Percentiles rank a stretch among this genome's conserved stretches.
Evolutionary conservation across 305 asterid species (phyloP).

Genomic region (Coffea humblotiana): DNA sequence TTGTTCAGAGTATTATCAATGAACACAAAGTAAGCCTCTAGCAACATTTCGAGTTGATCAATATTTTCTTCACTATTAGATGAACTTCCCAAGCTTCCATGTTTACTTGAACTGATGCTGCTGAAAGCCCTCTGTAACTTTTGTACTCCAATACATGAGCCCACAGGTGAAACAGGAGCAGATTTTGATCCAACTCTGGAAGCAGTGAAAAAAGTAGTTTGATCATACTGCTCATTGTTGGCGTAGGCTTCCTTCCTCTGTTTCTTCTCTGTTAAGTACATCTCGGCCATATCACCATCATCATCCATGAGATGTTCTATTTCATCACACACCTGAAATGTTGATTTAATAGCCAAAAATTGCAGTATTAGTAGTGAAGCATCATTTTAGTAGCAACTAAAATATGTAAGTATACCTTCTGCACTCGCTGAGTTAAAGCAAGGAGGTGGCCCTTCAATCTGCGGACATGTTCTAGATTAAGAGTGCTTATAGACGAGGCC

Average conservation of each 20-base stretch:
- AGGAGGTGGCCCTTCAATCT: constrained; percentile 95
- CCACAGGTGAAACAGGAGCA: constrained; percentile 86
- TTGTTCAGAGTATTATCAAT: constrained; percentile 87
- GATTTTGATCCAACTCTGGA: constrained; percentile 53
- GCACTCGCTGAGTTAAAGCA: constrained; percentile 92
- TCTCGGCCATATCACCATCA: constrained; percentile 99
- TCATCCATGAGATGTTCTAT: constrained; percentile 97
- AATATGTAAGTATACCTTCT: constrained; percentile 56
- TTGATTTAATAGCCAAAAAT: constrained; percentile 15
- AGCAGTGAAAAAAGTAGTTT: constrained; percentile 35
- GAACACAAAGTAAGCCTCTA: constrained; percentile 90
- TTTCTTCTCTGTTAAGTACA: constrained; percentile 97
- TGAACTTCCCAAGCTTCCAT: constrained; percentile 77
- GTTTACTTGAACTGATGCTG: constrained; percentile 72
- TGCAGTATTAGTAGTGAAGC: constrained; percentile 9
- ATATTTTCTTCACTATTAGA: constrained; percentile 68
- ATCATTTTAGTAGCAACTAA: constrained; percentile 7
- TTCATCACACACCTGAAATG: constrained; percentile 83
- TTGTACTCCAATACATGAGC: constrained; percentile 52
- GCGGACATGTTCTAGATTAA: constrained; percentile 92
- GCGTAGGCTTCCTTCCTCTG: constrained; percentile 60
- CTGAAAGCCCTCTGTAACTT: constrained; percentile 85
- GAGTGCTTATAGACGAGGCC: constrained; percentile 86
- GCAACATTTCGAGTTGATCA: constrained; percentile 97
- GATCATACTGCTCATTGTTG: constrained; percentile 49